Evolutionary conservation across 169 alveolate species (phyloP).

Genomic region (Eimeria tenella): DNA sequence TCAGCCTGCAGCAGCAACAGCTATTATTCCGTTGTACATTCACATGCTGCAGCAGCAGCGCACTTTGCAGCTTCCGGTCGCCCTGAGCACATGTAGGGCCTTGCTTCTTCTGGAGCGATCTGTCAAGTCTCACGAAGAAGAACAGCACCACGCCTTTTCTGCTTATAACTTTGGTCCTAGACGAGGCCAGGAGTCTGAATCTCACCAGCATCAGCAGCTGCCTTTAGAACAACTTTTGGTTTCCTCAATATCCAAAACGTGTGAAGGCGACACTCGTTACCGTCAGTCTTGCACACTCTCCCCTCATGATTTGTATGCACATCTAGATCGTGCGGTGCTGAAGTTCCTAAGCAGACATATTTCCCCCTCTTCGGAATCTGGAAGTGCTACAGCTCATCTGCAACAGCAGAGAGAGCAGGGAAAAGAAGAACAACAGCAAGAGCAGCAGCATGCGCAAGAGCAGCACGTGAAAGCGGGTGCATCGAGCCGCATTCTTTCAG

Average conservation of each 20-base stretch:
- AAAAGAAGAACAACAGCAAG: not conserved
- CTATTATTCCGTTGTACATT: slow-evolving; percentile 6
- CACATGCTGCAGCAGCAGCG: slow-evolving; percentile 61
- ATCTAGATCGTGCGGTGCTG: slow-evolving; percentile 38
- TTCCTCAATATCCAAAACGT: not conserved
- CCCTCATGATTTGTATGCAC: slow-evolving; percentile 31
- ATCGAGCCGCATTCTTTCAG: slow-evolving; percentile 21
- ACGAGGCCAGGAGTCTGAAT: not conserved
- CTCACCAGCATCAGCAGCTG: slow-evolving; percentile 11
- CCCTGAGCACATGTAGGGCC: slow-evolving; percentile 22
- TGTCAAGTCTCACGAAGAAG: not conserved
- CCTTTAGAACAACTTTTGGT: not conserved
- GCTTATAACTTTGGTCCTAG: not conserved
- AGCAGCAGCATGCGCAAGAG: slow-evolving; percentile 35
- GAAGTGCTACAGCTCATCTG: not conserved
- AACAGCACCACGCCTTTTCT: slow-evolving; percentile 15
- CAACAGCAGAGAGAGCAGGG: not conserved
- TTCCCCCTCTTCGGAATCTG: not conserved
- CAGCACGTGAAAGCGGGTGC: not conserved
- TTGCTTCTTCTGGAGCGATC: slow-evolving; percentile 13
- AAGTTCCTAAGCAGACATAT: not conserved
- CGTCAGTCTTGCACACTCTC: not conserved
- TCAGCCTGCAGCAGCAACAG: slow-evolving; percentile 51
- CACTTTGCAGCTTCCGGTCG: slow-evolving; percentile 41
- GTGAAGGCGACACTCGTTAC: not conserved